Evolutionary conservation across 768 basidiomycete genomes (phyloP).

Genomic region (Macrolepiota fuliginosa): DNA sequence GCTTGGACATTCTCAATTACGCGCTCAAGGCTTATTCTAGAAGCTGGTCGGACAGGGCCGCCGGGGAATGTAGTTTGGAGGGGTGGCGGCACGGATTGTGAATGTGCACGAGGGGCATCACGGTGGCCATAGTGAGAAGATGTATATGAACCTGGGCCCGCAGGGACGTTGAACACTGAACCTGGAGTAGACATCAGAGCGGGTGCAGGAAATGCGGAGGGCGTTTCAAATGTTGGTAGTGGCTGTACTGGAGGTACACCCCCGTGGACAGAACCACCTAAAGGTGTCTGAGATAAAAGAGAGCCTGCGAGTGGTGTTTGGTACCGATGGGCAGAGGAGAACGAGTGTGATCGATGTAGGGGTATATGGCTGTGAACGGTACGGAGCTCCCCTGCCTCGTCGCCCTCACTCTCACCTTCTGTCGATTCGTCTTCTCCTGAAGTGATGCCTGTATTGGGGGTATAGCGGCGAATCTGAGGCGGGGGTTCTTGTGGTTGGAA

Average conservation of each 20-base stretch:
- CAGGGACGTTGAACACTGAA: slow-evolving; percentile 20
- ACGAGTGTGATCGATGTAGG: slow-evolving; percentile 63
- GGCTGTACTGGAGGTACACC: slow-evolving; percentile 67
- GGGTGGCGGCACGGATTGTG: slow-evolving; percentile 23
- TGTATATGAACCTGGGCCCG: slow-evolving; percentile 33
- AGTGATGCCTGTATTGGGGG: background rate
- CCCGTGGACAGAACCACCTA: slow-evolving; percentile 21
- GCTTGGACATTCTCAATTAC: slow-evolving; percentile 80
- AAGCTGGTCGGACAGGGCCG: slow-evolving; percentile 41
- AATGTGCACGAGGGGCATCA: slow-evolving; percentile 25
- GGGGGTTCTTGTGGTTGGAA: slow-evolving; percentile 11
- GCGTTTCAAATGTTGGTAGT: slow-evolving; percentile 64
- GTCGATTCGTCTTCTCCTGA: slow-evolving; percentile 13
- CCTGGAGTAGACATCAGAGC: slow-evolving; percentile 30
- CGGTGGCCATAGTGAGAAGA: slow-evolving; percentile 25
- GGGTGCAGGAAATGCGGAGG: slow-evolving; percentile 65
- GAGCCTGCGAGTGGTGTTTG: slow-evolving; percentile 74
- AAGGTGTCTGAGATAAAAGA: slow-evolving; percentile 52
- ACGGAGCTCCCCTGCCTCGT: slow-evolving; percentile 45
- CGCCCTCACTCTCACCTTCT: slow-evolving; percentile 38
- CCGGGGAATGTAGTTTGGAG: slow-evolving; percentile 22
- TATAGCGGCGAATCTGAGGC: slow-evolving; percentile 7
- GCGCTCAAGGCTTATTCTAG: slow-evolving; percentile 60
- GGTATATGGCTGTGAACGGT: background rate
- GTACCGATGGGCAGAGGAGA: slow-evolving; percentile 73